These are phyloP conservation scores for Quercus aquifolioides DNA, from an alignment of 306 rosid species.

Conservation along the genomic window DNA sequence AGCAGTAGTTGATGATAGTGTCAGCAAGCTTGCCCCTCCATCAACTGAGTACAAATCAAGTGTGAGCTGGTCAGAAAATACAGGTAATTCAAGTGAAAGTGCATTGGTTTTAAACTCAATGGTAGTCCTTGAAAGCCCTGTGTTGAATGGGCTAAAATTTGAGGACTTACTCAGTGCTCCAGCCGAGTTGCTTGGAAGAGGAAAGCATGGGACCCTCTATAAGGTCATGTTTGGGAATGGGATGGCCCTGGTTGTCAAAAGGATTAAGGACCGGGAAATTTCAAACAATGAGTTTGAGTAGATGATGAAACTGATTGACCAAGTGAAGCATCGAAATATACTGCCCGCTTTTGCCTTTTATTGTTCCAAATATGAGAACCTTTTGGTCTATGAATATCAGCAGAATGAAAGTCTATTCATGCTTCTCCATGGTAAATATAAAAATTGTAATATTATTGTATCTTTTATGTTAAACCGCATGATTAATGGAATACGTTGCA, in stretches of 20 bases:
- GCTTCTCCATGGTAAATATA: constrained; percentile 60
- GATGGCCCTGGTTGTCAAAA: constrained; percentile 55
- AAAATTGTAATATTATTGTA: not conserved
- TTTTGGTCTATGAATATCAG: constrained; percentile 78
- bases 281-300: constrained; percentile 52
- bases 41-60: constrained; percentile 46
- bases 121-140: constrained; percentile 51
- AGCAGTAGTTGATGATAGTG: constrained; percentile 23
- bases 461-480: not conserved
- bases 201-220: constrained; percentile 69
- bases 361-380: constrained; percentile 69
- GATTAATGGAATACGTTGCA: not conserved
- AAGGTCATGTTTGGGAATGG: constrained; percentile 64
- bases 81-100: constrained; percentile 45
- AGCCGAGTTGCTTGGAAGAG: constrained; percentile 84
- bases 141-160: constrained; percentile 45
- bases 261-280: constrained; percentile 62
- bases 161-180: constrained; percentile 83
- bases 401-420: constrained; percentile 72
- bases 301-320: constrained; percentile 56
- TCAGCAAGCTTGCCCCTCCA: constrained; percentile 22
- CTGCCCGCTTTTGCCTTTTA: constrained; percentile 74
- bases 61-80: constrained; percentile 43
- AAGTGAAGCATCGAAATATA: constrained; percentile 54
- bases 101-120: constrained; percentile 55